Percentiles rank a stretch among this genome's conserved stretches.
Conservation (phyloP, 164 flowering plant genomes). For the Tetracentron sinense region DNA sequence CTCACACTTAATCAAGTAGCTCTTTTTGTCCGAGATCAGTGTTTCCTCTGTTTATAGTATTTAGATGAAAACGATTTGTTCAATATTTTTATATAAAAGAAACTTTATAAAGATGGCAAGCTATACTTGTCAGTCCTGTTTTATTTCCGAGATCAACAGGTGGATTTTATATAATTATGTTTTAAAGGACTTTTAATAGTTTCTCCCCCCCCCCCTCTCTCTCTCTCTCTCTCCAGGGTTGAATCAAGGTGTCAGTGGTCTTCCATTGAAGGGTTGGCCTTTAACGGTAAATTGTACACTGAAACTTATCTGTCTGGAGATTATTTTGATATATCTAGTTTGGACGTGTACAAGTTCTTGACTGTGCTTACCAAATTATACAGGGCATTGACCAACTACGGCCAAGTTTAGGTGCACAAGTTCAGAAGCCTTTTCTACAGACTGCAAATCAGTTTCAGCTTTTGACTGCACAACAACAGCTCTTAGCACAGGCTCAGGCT, state of each 20-base stretch:
- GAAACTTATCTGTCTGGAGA: background rate
- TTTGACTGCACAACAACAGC: conserved; percentile 69
- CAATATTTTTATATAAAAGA: background rate
- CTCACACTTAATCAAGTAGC: too few species aligned
- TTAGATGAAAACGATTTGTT: background rate
- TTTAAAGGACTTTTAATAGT: too few species aligned
- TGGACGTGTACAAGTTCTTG: background rate
- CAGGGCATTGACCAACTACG: conserved; percentile 77
- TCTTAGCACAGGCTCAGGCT: conserved; percentile 70
- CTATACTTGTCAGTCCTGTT: too few species aligned
- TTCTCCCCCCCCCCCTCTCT: too few species aligned
- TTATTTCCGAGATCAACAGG: too few species aligned
- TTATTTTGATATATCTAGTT: background rate
- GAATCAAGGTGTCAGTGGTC: conserved; percentile 64
- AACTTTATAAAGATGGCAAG: too few species aligned
- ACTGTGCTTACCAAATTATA: conserved; percentile 2
- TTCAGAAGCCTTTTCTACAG: conserved; percentile 63
- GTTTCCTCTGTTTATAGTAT: background rate
- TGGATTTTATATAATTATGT: too few species aligned
- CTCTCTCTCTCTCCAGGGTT: conserved; percentile 37
- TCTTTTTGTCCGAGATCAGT: background rate
- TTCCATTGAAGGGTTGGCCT: conserved; percentile 92
- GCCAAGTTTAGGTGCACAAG: conserved; percentile 56
- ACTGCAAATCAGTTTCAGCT: conserved; percentile 60
- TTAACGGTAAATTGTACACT: conserved; percentile 53